Conservation (phyloP, 2,329 filamentous ascomycete genomes). For the Beauveria sp. region DNA sequence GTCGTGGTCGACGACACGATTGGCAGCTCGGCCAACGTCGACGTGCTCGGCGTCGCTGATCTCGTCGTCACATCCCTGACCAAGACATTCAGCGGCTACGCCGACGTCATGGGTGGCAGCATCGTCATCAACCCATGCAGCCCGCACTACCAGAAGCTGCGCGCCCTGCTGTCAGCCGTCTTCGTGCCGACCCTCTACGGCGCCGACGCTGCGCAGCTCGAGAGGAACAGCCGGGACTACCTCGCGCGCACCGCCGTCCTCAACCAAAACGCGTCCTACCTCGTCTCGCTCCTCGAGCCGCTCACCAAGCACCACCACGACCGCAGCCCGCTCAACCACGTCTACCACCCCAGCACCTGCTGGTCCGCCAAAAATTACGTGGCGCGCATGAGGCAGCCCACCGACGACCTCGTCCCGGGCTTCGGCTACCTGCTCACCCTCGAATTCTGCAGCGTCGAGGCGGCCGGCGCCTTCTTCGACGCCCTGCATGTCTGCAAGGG, state of each 20-base stretch:
- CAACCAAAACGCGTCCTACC: constrained; percentile 36
- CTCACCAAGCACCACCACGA: constrained; percentile 18
- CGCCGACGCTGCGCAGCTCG: constrained; percentile 36
- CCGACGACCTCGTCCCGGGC: constrained; percentile 40
- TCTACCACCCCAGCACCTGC: constrained; percentile 37
- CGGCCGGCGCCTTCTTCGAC: constrained; percentile 23
- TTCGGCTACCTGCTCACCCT: constrained; percentile 48
- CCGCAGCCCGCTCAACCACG: constrained; percentile 27
- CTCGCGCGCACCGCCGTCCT: constrained; percentile 29
- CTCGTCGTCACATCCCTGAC: constrained; percentile 45
- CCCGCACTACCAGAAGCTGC: constrained; percentile 29
- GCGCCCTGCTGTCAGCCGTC: constrained; percentile 18
- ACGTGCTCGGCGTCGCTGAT: constrained; percentile 41
- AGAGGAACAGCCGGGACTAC: constrained; percentile 37
- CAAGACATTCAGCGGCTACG: constrained; percentile 51
- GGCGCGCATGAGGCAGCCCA: constrained; percentile 26
- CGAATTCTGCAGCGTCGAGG: constrained; percentile 36
- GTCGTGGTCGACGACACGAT: constrained; percentile 42
- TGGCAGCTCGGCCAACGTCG: constrained; percentile 40
- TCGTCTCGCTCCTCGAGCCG: constrained; percentile 28
- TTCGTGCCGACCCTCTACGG: not conserved
- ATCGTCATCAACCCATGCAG: constrained; percentile 41
- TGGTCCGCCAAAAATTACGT: constrained; percentile 8
- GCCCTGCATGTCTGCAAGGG: constrained; percentile 38
- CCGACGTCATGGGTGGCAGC: constrained; percentile 47